Evolutionary conservation across 2,329 filamentous ascomycete species (phyloP), one percentile per base, ranked within the genome.

Genomic region (Epichloe typhina): DNA sequence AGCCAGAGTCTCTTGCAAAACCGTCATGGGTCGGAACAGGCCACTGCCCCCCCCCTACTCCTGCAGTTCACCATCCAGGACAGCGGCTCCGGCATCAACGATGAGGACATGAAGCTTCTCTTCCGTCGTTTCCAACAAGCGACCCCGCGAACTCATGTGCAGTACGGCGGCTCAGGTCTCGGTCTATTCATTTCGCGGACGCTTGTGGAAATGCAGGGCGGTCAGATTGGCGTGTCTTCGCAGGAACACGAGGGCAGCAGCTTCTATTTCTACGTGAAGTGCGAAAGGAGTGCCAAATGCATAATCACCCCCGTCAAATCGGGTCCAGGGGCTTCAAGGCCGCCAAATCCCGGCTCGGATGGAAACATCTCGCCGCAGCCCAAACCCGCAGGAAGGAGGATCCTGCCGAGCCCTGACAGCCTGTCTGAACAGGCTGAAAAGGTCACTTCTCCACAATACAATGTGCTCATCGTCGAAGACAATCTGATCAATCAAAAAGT

Each of bases 111-210:
- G 61, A 82, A 80, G 57, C 63, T 82, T 4, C 70, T 86, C 0
- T 86, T 86, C 64, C 76, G 82, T 52, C 74, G 82, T 6, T 85
- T 85, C 62, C 81, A 80, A 12, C 82, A 85, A 59, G 80, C 82
- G 0, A 79, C 76, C 8, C 81, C 81, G 5, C 72, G 81, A 36
- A 86, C 82, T 0, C 83, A 86, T 58, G 80, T 86, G 3, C 80
- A 84, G 55, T 86, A 86, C 54, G 83, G 82, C 19, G 83, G 83
- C 8, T 83, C 79, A 0, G 83, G 83, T 0, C 68, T 87, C 1
- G 83, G 83, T 0, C 69, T 89, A 1, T 89, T 88, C 67, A 89
- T 89, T 60, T 86, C 81, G 4, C 75, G 84, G 35, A 84, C 86
- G 57, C 68, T 89, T 46, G 85, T 83, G 1, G 84, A 88, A 61